These are phyloP conservation scores for Sugiyamaella valdiviana DNA, from an alignment of 805 yeast species.

Conservation along the genomic window DNA sequence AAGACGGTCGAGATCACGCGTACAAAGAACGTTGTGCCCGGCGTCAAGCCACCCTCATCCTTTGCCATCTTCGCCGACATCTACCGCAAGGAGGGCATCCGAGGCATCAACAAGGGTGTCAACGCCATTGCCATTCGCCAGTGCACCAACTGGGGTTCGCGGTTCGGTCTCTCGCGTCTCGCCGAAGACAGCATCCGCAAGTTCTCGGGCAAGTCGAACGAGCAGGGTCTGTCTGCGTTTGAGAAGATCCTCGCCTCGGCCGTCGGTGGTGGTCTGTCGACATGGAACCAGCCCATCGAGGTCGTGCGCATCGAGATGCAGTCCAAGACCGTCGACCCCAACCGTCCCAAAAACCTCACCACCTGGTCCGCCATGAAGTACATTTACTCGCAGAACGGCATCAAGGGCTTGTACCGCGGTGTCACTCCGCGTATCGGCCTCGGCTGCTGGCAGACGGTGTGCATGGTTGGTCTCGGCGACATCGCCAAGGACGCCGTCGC, in stretches of 20 bases:
- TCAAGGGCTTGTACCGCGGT: constrained; percentile 90
- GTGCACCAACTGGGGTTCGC: constrained; percentile 98
- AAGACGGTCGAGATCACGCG: constrained; percentile 97
- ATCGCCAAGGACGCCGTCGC: constrained; percentile 72
- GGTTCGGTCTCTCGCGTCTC: constrained; percentile 87
- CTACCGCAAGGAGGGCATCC: constrained; percentile 77
- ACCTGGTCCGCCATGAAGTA: constrained; percentile 73
- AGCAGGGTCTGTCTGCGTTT: constrained; percentile 55
- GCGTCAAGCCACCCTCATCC: constrained; percentile 66
- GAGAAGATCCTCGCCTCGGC: constrained; percentile 84
- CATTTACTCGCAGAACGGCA: constrained; percentile 74
- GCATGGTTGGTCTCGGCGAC: constrained; percentile 98
- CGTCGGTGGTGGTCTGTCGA: constrained; percentile 94
- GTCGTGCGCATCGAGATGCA: constrained; percentile 98
- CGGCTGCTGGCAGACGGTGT: constrained; percentile 97
- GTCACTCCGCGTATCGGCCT: constrained; percentile 95
- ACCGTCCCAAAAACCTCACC: constrained; percentile 85
- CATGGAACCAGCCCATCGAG: constrained; percentile 99
- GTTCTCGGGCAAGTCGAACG: constrained; percentile 49
- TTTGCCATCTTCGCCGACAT: constrained; percentile 84
- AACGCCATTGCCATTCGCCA: constrained; percentile 99
- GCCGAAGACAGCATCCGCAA: constrained; percentile 80
- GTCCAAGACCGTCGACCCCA: constrained; percentile 87
- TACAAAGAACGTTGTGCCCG: constrained; percentile 63
- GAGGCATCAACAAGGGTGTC: constrained; percentile 95